Evolutionary conservation across 2,329 filamentous ascomycete genomes (phyloP), one percentile per base, ranked within the genome.

Genomic region (Myriosclerotinia curreyana): DNA sequence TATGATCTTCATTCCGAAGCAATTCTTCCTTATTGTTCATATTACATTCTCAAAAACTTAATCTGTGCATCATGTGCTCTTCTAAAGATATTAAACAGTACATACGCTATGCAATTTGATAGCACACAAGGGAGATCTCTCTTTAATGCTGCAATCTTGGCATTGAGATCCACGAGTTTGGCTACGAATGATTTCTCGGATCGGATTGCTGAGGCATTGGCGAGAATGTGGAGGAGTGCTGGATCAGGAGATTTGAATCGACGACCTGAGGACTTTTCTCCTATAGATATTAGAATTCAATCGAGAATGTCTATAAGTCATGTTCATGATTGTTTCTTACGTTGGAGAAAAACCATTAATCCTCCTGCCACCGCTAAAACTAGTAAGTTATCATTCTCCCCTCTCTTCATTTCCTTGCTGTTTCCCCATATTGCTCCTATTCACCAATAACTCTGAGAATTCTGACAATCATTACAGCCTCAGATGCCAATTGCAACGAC

Each of bases 261-360:
- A 15, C n/a, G 50, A 40, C 49, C 60, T 49, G 53, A 46, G 36
- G 64, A 69, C 44, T 54, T 75, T 55, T 70, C 74, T 17, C 77
- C 81, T 62, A 75, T 89, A 40, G 82, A 85, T 66, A 78, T 89
- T n/a, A 86, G 84, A 68, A 84, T 89, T 38, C 81, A 85, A 38
- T 87, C 84, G 65, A 80, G 86, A 17, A 88, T 87, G 81, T 87
- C 85, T 69, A 85, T 89, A 79, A 87, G 84, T 48, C 79, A 88
- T 17, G 81, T 89, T 1, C 88, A 84, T 70, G 86, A 89, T 74
- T 86, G 83, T 22, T 84, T 88, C 25, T 88, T 85, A 85, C 80
- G 85, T 63, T 89, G 86, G 86, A 80, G 85, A 66, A 82, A 85
- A 25, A 53, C 54, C 4, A 53, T 66, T 6, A 54, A 52, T 25